These are phyloP conservation scores for Flaveria trinervia DNA, from an alignment of 129 eudicot genomes.

Conservation along the genomic window DNA sequence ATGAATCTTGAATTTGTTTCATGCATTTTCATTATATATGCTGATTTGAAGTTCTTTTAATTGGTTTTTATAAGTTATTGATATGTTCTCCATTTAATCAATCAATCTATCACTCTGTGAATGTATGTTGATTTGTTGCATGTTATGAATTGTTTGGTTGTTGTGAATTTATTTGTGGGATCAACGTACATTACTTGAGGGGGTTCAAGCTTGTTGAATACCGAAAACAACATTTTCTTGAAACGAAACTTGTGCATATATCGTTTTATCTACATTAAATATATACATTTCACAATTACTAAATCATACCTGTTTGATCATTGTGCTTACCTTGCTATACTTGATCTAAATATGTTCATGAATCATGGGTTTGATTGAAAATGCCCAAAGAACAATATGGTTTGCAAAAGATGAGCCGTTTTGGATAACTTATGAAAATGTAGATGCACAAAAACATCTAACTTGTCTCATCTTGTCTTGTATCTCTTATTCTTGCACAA, in stretches of 20 bases:
- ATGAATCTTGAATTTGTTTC: conserved; percentile 21
- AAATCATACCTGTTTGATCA: not conserved
- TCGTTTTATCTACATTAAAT: not conserved
- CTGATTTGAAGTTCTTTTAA: conserved; percentile 17
- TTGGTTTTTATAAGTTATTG: not conserved
- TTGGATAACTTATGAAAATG: too few relatives aligned
- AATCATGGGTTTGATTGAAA: not conserved
- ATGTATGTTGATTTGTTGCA: conserved; percentile 12
- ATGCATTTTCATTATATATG: not conserved
- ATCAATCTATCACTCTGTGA: not conserved
- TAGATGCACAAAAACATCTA: too few relatives aligned
- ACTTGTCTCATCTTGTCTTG: too few relatives aligned
- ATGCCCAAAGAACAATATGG: too few relatives aligned
- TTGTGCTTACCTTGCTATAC: not conserved
- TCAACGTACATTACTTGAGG: not conserved
- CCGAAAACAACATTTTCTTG: not conserved
- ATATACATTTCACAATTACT: not conserved
- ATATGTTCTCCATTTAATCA: not conserved
- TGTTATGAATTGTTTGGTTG: conserved; percentile 21
- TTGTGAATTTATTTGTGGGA: not conserved
- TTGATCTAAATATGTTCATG: not conserved
- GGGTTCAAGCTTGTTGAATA: not conserved
- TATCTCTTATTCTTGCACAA: not conserved
- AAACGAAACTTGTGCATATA: not conserved
- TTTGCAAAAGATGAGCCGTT: too few relatives aligned